These are phyloP conservation scores for Firmiana major DNA, from an alignment of 345 rosid genomes.

Conservation along the genomic window DNA sequence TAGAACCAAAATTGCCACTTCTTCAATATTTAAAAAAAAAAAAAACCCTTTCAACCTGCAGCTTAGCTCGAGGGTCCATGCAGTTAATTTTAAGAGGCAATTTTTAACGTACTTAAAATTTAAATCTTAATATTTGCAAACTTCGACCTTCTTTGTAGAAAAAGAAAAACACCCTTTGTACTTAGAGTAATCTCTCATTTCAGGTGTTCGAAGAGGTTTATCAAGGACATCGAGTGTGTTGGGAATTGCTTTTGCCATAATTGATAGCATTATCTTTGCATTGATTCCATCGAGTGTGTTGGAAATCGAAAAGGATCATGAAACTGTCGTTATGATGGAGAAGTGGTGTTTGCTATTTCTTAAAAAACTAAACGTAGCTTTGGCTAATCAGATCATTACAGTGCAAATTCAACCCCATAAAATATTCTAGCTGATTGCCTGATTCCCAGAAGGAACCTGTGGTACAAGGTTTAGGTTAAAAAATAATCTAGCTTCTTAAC, in stretches of 20 bases:
- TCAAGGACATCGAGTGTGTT: background rate
- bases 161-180: background rate
- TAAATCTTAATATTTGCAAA: too few relatives aligned
- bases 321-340: background rate
- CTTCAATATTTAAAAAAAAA: background rate
- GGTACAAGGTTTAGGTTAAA: background rate
- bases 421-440: background rate
- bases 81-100: too few relatives aligned
- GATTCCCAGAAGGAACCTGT: background rate
- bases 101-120: too few relatives aligned
- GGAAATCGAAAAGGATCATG: background rate
- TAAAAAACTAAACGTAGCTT: background rate
- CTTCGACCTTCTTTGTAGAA: too few relatives aligned
- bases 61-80: too few relatives aligned
- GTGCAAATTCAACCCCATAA: background rate
- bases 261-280: conserved; percentile 10
- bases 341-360: background rate
- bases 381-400: background rate
- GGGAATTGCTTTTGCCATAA: background rate
- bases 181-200: background rate
- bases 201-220: background rate
- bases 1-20: background rate
- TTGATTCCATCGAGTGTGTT: background rate
- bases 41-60: too few relatives aligned
- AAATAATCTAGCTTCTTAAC: background rate